Conservation (phyloP, 345 rosid species). For the Camelina hispida region DNA sequence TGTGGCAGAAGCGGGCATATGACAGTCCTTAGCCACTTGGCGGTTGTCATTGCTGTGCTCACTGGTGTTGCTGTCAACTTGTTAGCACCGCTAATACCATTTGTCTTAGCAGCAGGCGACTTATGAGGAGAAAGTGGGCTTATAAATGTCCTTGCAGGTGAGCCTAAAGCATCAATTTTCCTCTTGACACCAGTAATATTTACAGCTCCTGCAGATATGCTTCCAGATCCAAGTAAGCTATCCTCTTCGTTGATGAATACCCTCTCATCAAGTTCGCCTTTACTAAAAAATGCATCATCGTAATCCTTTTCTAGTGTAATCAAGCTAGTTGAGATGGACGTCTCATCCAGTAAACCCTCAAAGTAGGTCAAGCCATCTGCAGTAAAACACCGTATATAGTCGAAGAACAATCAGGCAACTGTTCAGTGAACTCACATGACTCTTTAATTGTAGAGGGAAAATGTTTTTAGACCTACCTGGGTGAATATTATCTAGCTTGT, state of each 20-base stretch:
- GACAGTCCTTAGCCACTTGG: constrained; percentile 91
- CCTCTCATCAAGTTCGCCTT: constrained; percentile 86
- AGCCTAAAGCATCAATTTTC: constrained; percentile 71
- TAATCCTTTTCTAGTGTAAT: constrained; percentile 76
- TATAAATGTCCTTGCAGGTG: constrained; percentile 78
- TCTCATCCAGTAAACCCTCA: constrained; percentile 82
- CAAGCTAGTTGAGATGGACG: constrained; percentile 67
- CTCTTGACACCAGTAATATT: constrained; percentile 72
- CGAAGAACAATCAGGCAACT: constrained; percentile 16
- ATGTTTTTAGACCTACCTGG: constrained; percentile 53
- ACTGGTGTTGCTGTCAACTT: constrained; percentile 87
- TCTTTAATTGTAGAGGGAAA: constrained; percentile 27
- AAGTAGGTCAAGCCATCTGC: constrained; percentile 91
- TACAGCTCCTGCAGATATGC: constrained; percentile 51
- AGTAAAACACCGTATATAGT: constrained; percentile 18
- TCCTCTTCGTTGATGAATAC: constrained; percentile 86
- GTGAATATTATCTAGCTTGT: constrained; percentile 67
- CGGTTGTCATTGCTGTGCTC: constrained; percentile 93
- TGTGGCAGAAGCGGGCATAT: constrained; percentile 81
- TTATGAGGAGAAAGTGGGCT: constrained; percentile 87
- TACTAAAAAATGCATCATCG: constrained; percentile 61
- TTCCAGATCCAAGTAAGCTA: constrained; percentile 79
- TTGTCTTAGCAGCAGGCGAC: constrained; percentile 71
- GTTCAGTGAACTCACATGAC: constrained; percentile 20
- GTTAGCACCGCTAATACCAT: constrained; percentile 48